phyloP scores from a whole-genome alignment of 768 basidiomycete species.

The Rhizopogon salebrosus region DNA sequence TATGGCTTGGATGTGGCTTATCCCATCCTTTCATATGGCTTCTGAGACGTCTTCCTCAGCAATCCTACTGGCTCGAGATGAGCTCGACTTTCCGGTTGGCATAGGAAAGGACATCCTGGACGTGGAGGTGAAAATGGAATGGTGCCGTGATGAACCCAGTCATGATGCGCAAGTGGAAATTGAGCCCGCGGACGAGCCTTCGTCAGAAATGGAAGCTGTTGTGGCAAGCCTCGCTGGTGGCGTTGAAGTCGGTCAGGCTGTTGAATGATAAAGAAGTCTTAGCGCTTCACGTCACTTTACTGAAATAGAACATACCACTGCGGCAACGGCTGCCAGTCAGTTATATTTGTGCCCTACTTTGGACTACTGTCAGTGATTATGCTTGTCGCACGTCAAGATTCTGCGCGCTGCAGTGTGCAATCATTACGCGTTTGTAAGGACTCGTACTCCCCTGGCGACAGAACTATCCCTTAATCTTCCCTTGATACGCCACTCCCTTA shows the following conservation, averaged over 20 bases:
- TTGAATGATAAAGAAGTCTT: not conserved
- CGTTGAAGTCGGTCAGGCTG: not conserved
- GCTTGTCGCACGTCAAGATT: too few relatives aligned
- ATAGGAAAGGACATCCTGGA: conserved; percentile 63
- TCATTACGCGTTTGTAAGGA: too few relatives aligned
- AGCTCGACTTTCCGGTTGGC: conserved; percentile 77
- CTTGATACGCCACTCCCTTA: too few relatives aligned
- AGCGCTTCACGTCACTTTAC: too few relatives aligned
- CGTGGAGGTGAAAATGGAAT: conserved; percentile 59
- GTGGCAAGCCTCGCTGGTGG: not conserved
- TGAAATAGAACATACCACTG: too few relatives aligned
- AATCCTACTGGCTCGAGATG: conserved; percentile 49
- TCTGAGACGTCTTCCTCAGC: conserved; percentile 34
- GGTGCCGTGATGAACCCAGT: conserved; percentile 19
- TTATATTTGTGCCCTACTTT: too few relatives aligned
- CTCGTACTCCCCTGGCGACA: too few relatives aligned
- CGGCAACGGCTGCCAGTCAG: too few relatives aligned
- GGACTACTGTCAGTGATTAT: too few relatives aligned
- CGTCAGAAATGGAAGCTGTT: not conserved
- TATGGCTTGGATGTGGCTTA: conserved; percentile 84
- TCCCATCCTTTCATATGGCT: conserved; percentile 78
- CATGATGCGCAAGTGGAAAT: not conserved
- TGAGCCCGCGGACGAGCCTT: not conserved
- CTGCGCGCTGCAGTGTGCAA: too few relatives aligned
- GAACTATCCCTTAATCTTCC: too few relatives aligned